Evolutionary conservation across 768 basidiomycete genomes (phyloP).

Genomic region (Amanita rimosa): DNA sequence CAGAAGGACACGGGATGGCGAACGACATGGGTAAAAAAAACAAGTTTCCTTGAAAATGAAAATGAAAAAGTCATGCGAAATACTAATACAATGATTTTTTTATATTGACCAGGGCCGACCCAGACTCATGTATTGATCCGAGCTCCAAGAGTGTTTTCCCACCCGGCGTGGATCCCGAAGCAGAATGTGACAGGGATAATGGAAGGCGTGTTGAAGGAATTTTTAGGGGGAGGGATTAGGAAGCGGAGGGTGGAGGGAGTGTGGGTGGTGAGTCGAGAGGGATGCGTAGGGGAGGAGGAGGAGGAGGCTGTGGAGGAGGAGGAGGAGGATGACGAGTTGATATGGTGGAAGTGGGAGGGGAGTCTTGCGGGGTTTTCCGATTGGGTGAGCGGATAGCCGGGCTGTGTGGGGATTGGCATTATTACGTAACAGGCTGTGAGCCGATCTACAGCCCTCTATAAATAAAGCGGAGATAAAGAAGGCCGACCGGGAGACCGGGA

Average conservation of each 20-base stretch:
- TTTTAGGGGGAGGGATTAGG: slow-evolving; percentile 19
- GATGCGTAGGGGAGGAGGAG: slow-evolving; percentile 15
- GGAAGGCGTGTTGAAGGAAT: slow-evolving; percentile 27
- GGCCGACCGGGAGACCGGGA: background rate
- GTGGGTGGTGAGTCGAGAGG: slow-evolving; percentile 22
- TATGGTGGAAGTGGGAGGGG: slow-evolving; percentile 57
- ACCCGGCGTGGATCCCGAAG: slow-evolving; percentile 21
- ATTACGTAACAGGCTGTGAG: too few relatives aligned
- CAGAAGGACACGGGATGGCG: too few relatives aligned
- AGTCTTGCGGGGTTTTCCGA: slow-evolving; percentile 40
- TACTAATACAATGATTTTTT: too few relatives aligned
- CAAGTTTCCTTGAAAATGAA: too few relatives aligned
- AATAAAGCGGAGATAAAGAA: too few relatives aligned
- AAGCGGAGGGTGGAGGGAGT: slow-evolving; percentile 32
- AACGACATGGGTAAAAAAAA: too few relatives aligned
- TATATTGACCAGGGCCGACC: slow-evolving; percentile 20
- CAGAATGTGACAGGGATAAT: slow-evolving; percentile 10
- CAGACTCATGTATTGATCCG: slow-evolving; percentile 22
- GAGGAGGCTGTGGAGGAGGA: slow-evolving; percentile 17
- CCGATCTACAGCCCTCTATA: too few relatives aligned
- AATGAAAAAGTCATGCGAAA: too few relatives aligned
- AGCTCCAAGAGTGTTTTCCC: slow-evolving; percentile 19
- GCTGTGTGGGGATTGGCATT: too few relatives aligned
- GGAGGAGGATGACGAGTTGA: too few relatives aligned
- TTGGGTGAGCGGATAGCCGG: slow-evolving; percentile 21